Evolutionary conservation across 768 basidiomycete genomes (phyloP).

Genomic region (Panaeolus papilionaceus): DNA sequence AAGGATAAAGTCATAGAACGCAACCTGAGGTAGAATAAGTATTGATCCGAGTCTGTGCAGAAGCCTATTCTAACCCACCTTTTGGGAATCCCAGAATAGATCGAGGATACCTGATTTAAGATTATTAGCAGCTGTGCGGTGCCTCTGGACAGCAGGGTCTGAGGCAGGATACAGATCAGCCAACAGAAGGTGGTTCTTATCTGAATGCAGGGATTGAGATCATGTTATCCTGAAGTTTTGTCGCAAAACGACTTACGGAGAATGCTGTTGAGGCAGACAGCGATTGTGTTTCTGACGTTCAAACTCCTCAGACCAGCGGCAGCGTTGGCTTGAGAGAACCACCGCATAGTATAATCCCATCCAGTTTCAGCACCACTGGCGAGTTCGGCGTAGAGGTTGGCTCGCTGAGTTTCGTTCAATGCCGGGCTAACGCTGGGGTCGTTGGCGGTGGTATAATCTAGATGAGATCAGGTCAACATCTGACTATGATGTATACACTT

Average conservation of each 20-base stretch:
- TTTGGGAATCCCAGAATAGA: slow-evolving; percentile 81
- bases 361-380: slow-evolving; percentile 90
- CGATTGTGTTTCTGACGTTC: slow-evolving; percentile 72
- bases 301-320: slow-evolving; percentile 70
- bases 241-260: slow-evolving; percentile 60
- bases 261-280: slow-evolving; percentile 85
- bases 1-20: slow-evolving; percentile 91
- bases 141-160: slow-evolving; percentile 51
- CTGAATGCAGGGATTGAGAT: slow-evolving; percentile 38
- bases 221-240: not conserved
- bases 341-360: slow-evolving; percentile 63
- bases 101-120: slow-evolving; percentile 81
- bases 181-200: slow-evolving; percentile 66
- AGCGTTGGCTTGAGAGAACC: slow-evolving; percentile 46
- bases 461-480: slow-evolving; percentile 19
- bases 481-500: not conserved
- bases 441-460: slow-evolving; percentile 83
- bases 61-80: slow-evolving; percentile 39
- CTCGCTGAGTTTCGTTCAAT: slow-evolving; percentile 64
- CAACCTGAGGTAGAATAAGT: slow-evolving; percentile 46
- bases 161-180: slow-evolving; percentile 63
- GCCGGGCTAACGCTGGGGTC: slow-evolving; percentile 59
- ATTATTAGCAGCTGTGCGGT: slow-evolving; percentile 59
- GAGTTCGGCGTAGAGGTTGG: slow-evolving; percentile 82
- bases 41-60: not conserved